phyloP scores from a whole-genome alignment of 129 eudicot genomes.

The Helichrysum umbraculigerum region DNA sequence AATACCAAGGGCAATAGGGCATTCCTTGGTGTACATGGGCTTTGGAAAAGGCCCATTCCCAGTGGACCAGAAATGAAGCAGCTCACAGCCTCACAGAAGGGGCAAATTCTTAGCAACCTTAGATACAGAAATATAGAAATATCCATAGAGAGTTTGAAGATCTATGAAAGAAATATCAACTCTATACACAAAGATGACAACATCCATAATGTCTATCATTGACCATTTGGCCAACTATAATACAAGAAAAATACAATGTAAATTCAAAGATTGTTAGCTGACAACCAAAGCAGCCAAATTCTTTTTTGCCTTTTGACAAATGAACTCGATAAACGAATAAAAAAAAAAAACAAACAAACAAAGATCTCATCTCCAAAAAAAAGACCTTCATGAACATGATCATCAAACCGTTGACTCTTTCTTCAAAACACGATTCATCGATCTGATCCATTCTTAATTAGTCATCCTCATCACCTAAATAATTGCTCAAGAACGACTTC shows the following conservation, averaged over 20 bases:
- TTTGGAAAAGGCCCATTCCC: too few species aligned
- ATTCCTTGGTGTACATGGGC: too few species aligned
- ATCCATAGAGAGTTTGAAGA: neutral
- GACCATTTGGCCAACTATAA: slow-evolving; percentile 2
- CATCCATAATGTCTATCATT: slow-evolving; percentile 3
- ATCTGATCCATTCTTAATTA: slow-evolving; percentile 18
- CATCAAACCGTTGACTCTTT: slow-evolving; percentile 36
- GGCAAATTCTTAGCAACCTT: neutral
- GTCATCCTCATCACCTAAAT: slow-evolving; percentile 26
- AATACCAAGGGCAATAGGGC: too few species aligned
- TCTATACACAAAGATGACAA: slow-evolving; percentile 5
- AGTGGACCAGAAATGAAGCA: too few species aligned
- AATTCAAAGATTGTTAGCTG: slow-evolving; percentile 17
- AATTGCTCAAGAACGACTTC: slow-evolving; percentile 26
- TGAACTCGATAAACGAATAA: slow-evolving; percentile 6
- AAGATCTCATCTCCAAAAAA: slow-evolving; percentile 39
- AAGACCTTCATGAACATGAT: slow-evolving; percentile 21
- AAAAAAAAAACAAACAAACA: slow-evolving; percentile 13
- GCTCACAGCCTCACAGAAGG: neutral
- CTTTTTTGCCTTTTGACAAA: slow-evolving; percentile 18
- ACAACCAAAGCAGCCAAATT: slow-evolving; percentile 29
- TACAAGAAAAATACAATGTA: slow-evolving; percentile 15
- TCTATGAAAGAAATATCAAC: neutral
- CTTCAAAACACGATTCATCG: slow-evolving; percentile 6
- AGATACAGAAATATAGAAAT: too few species aligned